Percentiles rank a stretch among this genome's conserved stretches.
Conservation (phyloP, 805 yeast species). For the Aciculoconidium aculeatum region DNA sequence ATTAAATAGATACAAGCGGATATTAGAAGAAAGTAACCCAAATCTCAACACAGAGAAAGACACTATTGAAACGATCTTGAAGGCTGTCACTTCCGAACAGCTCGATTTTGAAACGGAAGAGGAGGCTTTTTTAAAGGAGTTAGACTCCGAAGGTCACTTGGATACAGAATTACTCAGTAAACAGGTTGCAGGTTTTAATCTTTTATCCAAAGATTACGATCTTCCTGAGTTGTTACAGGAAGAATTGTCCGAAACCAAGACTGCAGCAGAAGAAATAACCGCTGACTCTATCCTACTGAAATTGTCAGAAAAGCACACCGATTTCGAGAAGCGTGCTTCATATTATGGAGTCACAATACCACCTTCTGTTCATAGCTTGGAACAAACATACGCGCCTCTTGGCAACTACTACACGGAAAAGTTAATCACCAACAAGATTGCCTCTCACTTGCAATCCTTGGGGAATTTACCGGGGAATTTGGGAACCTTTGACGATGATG, state of each 20-base stretch:
- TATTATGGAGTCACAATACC: constrained; percentile 33
- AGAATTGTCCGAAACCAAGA: constrained; percentile 19
- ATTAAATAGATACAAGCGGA: constrained; percentile 21
- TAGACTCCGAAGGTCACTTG: constrained; percentile 19
- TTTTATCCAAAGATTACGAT: constrained; percentile 60
- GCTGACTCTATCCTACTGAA: constrained; percentile 1
- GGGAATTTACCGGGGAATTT: constrained; percentile 65
- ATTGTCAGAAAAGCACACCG: constrained; percentile 3
- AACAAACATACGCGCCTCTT: constrained; percentile 36
- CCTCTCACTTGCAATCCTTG: constrained; percentile 52
- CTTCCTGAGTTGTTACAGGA: constrained; percentile 49
- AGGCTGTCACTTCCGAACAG: constrained; percentile 21
- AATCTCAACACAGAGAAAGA: neutral
- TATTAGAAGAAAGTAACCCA: constrained; percentile 10
- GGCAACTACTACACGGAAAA: constrained; percentile 51
- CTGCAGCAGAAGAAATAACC: constrained; percentile 1
- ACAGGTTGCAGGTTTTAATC: constrained; percentile 60
- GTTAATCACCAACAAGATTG: constrained; percentile 46
- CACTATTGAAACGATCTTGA: constrained; percentile 25
- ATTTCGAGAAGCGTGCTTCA: constrained; percentile 33
- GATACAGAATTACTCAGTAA: constrained; percentile 45
- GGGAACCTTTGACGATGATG: constrained; percentile 44
- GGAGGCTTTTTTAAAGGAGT: constrained; percentile 14
- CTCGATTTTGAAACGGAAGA: constrained; percentile 18
- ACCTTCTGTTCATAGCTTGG: constrained; percentile 15